Base-by-base conservation (phyloP, 441 rosid genomes). In the Pelargonium cotyledonis region DNA sequence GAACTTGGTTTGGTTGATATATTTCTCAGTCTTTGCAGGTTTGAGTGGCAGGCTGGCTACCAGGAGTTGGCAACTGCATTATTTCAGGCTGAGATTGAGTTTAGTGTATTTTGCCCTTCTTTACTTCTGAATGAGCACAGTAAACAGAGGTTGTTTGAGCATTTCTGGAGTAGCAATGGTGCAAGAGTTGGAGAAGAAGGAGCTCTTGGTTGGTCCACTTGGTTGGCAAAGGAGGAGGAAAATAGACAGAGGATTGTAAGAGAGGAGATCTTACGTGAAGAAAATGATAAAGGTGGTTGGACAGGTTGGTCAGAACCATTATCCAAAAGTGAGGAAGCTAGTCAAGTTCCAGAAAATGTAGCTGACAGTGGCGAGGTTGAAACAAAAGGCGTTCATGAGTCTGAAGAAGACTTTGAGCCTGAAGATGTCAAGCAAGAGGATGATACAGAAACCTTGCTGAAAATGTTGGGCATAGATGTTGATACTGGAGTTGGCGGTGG, bases 151-250 rank as follows among this genome's bases (percentile, higher is more conserved):
- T 79, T 94, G 63, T 94, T 94, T 82, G 92, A 88, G 80, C 96
- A 94, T 82, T 94, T 89, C 77, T 91, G 97, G 99, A 86, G 84
- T 76, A 79, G 91, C 77, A 85, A 78, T 72, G 83, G 85, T 80
- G 90, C 94, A 57, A 86, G 94, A 86, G 83, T 94, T 76, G 99
- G 99, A 73, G 97, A 94, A 80, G 96, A 88, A 70, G 91, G 90
- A 77, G 99, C 99, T 60, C 71, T 86, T 69, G 90, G 97, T 76
- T 94, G 96, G 99, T 82, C 91, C 3, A 19, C 70, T 21, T 94
- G 99, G 99, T 76, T 94, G 80, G 96, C 87, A 78, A 94, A 88
- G 77, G 99, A 94, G 85, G 99, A 91, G 76, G 94, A 91, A 76
- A 81, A 83, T 67, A 87, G 97, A 81, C 94, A 87, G 78, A 82